Base-by-base conservation (phyloP, 768 basidiomycete genomes). In the Holtermannia corniformis region DNA sequence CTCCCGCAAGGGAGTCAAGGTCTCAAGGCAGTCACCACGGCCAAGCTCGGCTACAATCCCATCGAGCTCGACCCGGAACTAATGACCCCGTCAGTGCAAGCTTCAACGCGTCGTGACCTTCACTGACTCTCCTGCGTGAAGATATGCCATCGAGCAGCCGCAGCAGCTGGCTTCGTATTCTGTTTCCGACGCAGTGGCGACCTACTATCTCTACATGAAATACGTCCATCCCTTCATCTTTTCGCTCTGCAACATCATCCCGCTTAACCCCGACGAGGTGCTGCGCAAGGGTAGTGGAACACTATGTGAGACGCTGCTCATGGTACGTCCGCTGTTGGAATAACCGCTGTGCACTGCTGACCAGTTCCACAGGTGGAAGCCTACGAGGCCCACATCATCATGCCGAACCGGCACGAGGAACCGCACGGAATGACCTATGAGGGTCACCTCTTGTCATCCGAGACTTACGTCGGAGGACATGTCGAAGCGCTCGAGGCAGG, bases 181-280 rank as follows among this genome's bases (percentile, higher is more conserved):
- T 62, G 95, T 99, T 23, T 99, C 95, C 71, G 95, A 99, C 78
- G 95, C 95, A 0, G 95, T 97, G 10, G 93, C 95, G n/a, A 99
- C 95, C 1, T 97, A 99, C 72, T 97, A 97, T 72, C 80, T 99
- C 28, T 97, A 99, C 75, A 99, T 97, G 95, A 99, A 97, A 91
- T 99, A 99, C 64, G 92, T 99, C 10, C 92, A 97, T 67, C 95
- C 95, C 0, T 99, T 99, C 79, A 88, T 99, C 57, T 99, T 99
- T 76, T 97, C 95, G 7, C 75, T 99, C 32, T 97, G 95, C 74
- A 99, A 95, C 77, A 99, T 97, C 72, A 97, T 99, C 61, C 93
- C 95, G 11, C 79, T 99, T 49, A 84, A 84, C 64, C 91, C 95
- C 2, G 95, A 99, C 63, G 95, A 99, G 57, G 95, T 97, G 3